These are phyloP conservation scores for Pseudogymnoascus sp. DNA, from an alignment of 2,329 filamentous ascomycete genomes.

Conservation along the genomic window DNA sequence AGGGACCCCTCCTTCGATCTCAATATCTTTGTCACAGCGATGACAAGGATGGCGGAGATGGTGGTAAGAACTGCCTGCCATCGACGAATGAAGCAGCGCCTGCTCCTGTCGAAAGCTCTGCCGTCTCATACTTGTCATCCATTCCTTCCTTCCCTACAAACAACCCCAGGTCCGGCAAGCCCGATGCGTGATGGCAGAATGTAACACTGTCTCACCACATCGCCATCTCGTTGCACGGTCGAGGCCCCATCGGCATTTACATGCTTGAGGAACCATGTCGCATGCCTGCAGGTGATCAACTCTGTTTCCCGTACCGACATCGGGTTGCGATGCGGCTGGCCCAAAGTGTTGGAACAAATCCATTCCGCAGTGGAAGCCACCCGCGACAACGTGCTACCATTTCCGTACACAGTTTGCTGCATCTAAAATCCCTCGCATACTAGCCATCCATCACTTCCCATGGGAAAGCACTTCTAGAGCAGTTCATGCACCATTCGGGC, in stretches of 20 bases:
- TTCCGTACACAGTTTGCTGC: background rate
- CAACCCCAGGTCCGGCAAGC: background rate
- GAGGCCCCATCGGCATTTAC: background rate
- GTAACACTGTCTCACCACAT: background rate
- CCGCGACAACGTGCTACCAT: background rate
- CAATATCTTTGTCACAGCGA: background rate
- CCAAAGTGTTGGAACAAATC: background rate
- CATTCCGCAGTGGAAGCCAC: background rate
- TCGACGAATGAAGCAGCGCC: background rate
- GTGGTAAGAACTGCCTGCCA: background rate
- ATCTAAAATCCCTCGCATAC: slow-evolving; percentile 1
- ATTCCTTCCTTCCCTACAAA: background rate
- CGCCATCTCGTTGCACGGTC: background rate
- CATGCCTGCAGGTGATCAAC: background rate
- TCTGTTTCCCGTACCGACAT: background rate
- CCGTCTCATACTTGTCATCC: background rate
- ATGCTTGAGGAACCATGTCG: background rate
- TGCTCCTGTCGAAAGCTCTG: background rate
- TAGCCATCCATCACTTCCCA: background rate
- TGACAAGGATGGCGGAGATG: background rate
- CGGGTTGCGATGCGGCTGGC: background rate
- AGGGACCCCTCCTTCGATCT: background rate
- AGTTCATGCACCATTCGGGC: slow-evolving; percentile 1
- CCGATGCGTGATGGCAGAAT: background rate
- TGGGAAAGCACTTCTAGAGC: background rate